phyloP scores from a whole-genome alignment of 1,284 basidiomycete species.

The Abortiporus biennis region DNA sequence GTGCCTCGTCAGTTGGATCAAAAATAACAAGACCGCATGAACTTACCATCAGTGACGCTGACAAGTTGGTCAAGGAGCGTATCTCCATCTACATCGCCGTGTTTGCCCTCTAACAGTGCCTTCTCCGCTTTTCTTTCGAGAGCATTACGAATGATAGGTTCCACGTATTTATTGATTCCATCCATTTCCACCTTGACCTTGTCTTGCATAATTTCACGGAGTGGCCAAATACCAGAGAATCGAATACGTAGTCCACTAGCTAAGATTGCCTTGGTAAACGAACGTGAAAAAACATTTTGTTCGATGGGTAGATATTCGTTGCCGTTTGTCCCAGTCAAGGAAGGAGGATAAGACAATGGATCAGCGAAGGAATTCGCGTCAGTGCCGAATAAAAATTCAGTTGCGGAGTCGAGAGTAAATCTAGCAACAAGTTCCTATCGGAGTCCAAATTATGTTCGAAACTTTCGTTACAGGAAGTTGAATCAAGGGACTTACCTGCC shows the following conservation, averaged over 20 bases:
- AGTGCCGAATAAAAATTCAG: conserved; percentile 63
- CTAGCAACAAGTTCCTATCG: conserved; percentile 56
- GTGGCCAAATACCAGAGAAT: conserved; percentile 56
- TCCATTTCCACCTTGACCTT: conserved; percentile 44
- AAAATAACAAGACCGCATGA: neutral
- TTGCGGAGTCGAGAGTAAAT: conserved; percentile 65
- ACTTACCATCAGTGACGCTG: conserved; percentile 47
- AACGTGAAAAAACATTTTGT: conserved; percentile 24
- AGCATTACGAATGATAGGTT: conserved; percentile 53
- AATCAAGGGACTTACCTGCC: conserved; percentile 31
- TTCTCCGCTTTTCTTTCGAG: conserved; percentile 26
- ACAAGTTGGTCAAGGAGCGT: conserved; percentile 62
- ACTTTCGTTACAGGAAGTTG: neutral
- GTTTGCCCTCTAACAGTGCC: conserved; percentile 23
- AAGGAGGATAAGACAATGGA: conserved; percentile 43
- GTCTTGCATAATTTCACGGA: conserved; percentile 60
- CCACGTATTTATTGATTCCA: conserved; percentile 52
- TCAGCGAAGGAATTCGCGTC: conserved; percentile 54
- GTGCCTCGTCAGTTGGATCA: neutral
- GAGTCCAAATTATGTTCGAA: neutral
- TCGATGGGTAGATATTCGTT: conserved; percentile 10
- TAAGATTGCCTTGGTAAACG: neutral
- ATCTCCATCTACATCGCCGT: conserved; percentile 27
- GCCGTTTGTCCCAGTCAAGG: conserved; percentile 5
- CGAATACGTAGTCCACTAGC: conserved; percentile 31